Conservation (phyloP, 441 rosid genomes). For the Breynia disticha region DNA sequence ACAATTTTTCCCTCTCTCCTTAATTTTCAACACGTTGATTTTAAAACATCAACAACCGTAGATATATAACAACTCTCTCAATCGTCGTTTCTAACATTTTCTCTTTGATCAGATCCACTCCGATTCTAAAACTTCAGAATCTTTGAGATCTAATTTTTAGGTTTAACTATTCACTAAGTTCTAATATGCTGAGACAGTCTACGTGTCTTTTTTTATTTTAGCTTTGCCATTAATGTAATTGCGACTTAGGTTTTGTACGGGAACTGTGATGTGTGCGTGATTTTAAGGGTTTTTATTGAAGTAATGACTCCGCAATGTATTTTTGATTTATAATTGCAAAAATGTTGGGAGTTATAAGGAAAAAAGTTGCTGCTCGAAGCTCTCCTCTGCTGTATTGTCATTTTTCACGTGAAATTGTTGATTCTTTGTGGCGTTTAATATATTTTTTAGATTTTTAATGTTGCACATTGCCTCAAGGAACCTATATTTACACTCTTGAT, state of each 20-base stretch:
- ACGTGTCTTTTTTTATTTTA: background rate
- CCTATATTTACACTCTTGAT: background rate
- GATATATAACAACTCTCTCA: background rate
- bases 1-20: too few species aligned
- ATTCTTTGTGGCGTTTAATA: background rate
- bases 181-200: background rate
- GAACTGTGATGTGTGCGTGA: too few species aligned
- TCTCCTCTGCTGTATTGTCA: constrained; percentile 20
- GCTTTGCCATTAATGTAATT: background rate
- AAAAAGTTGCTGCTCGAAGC: constrained; percentile 29
- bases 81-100: background rate
- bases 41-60: background rate
- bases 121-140: background rate
- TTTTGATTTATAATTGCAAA: constrained; percentile 10
- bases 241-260: background rate
- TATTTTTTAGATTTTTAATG: background rate
- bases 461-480: background rate
- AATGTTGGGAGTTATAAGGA: constrained; percentile 46
- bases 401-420: background rate
- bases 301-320: constrained; percentile 4
- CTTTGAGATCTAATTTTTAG: background rate
- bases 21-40: too few species aligned
- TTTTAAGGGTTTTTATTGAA: background rate
- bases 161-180: too few species aligned
- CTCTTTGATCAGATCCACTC: constrained; percentile 3